Base-by-base conservation (phyloP, 108 stramenopile species). In the Discostella stelligeroides region DNA sequence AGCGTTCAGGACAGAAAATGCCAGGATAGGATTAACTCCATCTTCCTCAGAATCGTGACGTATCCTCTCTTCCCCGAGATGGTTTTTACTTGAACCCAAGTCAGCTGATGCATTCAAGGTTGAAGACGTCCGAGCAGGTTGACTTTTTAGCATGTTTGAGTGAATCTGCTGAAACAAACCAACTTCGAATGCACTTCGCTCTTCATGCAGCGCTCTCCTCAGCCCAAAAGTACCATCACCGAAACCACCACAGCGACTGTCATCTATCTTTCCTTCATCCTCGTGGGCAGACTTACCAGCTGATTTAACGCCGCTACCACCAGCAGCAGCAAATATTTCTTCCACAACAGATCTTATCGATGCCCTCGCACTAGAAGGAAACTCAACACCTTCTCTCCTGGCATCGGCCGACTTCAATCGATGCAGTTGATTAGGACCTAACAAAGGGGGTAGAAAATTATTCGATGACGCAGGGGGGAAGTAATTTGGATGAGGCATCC, bases 1-100 rank as follows among this genome's bases (percentile, higher is more conserved):
- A 15, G 86, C 81, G 48, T 75, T 68, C 68, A 92, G 64, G 10
- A 92, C 88, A 37, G 82, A 82, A 68, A 88, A 88, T 30, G 85
- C 79, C 55, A 92, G 65, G 12, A 82, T 65, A n/a, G 88, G 85
- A 56, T 91, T 86, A 20, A 86, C 60, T 11, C 60, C 45, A 12
- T 4, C 45, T n/a, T 37, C 27, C 10, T 64, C 66, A 55, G 63
- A 10, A 39, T 12, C 28, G 15, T 13, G 20, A 25, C 59, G 46
- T 34, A 17, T 13, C 30, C 34, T n/a, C 46, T 70, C 39, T 4
- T 27, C 38, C 1, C 37, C 38, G 27, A 17, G 20, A 50, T 60
- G 48, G 10, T 34, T 29, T 60, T 18, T 28, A 12, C 40, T 34
- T 21, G n/a, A 20, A 58, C 17, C 18, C 39, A 20, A 27, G 7